Percentiles rank a stretch among this genome's conserved stretches.
phyloP scores from a whole-genome alignment of 1,139 yeast genomes.

The Hyphopichia khmerensis region DNA sequence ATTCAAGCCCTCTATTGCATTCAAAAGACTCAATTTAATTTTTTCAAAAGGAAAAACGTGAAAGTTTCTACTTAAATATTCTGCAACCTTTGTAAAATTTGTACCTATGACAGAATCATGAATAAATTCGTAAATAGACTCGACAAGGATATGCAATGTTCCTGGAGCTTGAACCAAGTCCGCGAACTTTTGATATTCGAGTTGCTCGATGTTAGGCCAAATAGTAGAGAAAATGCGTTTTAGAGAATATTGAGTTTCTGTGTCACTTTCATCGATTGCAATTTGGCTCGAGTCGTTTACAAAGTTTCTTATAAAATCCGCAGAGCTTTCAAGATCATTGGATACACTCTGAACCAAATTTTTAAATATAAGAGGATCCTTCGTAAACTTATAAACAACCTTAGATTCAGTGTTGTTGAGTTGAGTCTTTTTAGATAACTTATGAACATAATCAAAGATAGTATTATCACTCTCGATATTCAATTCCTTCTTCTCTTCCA shows the following conservation, averaged over 20 bases:
- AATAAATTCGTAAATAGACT: constrained; percentile 18
- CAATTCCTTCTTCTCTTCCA: not conserved
- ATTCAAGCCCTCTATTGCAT: constrained; percentile 12
- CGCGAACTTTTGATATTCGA: constrained; percentile 5
- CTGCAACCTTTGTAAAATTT: constrained; percentile 15
- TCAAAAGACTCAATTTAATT: constrained; percentile 10
- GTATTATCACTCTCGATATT: not conserved
- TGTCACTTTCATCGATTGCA: not conserved
- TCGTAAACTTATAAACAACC: constrained; percentile 14
- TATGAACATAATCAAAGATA: constrained; percentile 5
- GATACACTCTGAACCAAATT: constrained; percentile 11
- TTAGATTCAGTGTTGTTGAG: constrained; percentile 14
- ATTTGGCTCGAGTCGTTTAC: constrained; percentile 3
- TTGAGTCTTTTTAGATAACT: constrained; percentile 10
- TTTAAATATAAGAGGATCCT: constrained; percentile 11
- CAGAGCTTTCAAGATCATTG: constrained; percentile 5
- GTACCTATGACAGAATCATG: constrained; percentile 6
- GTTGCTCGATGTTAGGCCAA: constrained; percentile 7
- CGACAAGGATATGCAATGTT: constrained; percentile 6
- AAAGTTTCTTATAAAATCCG: constrained; percentile 10
- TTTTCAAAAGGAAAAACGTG: constrained; percentile 12
- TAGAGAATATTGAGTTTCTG: not conserved
- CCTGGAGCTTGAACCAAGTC: constrained; percentile 1
- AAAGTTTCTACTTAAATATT: constrained; percentile 9
- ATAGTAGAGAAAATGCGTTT: constrained; percentile 3